Percentiles rank a stretch among this genome's conserved stretches.
Evolutionary conservation across 1,284 basidiomycete genomes (phyloP).

Genomic region (Hypsizygus ulmarius): DNA sequence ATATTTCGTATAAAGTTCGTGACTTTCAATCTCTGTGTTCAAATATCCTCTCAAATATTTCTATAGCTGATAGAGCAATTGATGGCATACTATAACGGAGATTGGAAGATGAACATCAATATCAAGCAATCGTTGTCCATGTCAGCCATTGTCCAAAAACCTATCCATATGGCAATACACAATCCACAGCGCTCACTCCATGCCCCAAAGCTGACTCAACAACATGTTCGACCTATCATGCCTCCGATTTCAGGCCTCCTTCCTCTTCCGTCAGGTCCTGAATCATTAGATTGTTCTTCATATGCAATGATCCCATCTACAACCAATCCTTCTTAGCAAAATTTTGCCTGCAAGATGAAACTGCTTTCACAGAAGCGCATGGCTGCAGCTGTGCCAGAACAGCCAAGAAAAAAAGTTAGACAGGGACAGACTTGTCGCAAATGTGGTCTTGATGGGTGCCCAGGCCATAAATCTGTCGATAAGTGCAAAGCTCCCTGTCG

Average conservation of each 20-base stretch:
- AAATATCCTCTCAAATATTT: not conserved
- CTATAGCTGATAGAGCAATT: slow-evolving; percentile 1
- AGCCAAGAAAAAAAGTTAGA: not conserved
- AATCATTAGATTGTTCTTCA: too few relatives aligned
- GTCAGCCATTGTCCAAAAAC: not conserved
- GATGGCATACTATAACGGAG: slow-evolving; percentile 4
- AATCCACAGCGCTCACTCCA: not conserved
- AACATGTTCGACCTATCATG: not conserved
- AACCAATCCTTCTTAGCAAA: too few relatives aligned
- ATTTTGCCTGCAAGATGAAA: not conserved
- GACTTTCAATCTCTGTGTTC: not conserved
- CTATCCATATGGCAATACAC: not conserved
- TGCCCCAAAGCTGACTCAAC: not conserved
- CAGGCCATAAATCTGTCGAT: not conserved
- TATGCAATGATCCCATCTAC: too few relatives aligned
- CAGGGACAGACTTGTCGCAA: slow-evolving; percentile 3
- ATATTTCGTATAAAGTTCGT: not conserved
- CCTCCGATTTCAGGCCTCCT: not conserved
- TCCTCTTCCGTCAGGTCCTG: not conserved
- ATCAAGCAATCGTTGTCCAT: slow-evolving; percentile 4
- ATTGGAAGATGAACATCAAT: slow-evolving; percentile 1
- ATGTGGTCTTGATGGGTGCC: slow-evolving; percentile 6
- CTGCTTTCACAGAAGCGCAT: not conserved
- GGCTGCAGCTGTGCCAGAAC: not conserved
- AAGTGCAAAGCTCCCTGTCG: slow-evolving; percentile 4